phyloP scores from a whole-genome alignment of 345 rosid species.

The Melaleuca quinquenervia region DNA sequence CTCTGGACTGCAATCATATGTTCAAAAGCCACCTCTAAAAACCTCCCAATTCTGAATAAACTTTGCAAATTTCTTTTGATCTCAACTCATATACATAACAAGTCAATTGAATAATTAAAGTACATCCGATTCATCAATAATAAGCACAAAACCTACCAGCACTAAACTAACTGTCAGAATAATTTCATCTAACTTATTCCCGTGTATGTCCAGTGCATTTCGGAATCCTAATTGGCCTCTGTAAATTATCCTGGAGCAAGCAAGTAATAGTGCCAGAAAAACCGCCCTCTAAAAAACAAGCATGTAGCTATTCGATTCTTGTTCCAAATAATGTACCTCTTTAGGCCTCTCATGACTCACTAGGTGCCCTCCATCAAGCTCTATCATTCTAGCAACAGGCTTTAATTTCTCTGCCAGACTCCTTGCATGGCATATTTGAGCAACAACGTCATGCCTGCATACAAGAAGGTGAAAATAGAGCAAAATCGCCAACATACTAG shows the following conservation, averaged over 20 bases:
- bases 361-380: constrained; percentile 93
- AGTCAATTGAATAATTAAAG: neutral
- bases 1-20: neutral
- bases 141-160: neutral
- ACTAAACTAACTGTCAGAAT: neutral
- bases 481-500: neutral
- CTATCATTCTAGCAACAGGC: constrained; percentile 85
- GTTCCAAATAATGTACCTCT: constrained; percentile 38
- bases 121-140: neutral
- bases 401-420: constrained; percentile 73
- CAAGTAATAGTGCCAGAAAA: neutral
- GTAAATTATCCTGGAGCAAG: neutral
- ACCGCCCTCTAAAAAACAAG: neutral
- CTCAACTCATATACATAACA: neutral
- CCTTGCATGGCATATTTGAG: constrained; percentile 71
- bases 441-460: constrained; percentile 77
- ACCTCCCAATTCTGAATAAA: neutral
- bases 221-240: neutral
- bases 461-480: neutral
- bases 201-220: neutral
- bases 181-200: neutral
- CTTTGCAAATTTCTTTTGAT: neutral
- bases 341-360: constrained; percentile 84
- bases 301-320: neutral
- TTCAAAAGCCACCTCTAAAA: neutral